Base-by-base conservation (phyloP, 169 alveolate genomes). In the Cryptosporidium viatorum region DNA sequence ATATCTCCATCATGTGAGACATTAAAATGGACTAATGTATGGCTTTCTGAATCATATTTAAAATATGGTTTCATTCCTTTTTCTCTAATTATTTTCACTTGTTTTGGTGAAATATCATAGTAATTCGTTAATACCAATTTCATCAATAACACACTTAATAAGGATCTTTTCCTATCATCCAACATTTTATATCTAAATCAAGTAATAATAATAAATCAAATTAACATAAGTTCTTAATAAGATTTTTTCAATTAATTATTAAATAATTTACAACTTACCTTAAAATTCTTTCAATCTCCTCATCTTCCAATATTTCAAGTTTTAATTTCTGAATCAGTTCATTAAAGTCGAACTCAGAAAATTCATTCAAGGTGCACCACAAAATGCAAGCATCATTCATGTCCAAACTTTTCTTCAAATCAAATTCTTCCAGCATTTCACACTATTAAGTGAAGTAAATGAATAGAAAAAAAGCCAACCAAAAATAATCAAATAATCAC, bases 1-100 rank as follows among this genome's bases (percentile, higher is more conserved):
- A 85, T 18, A 29, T 85, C 92, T 12, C 39, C 48, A 74, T 85
- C 92, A 69, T 85, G 92, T 5, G 80, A 65, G 5, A 85, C 74
- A 39, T 85, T 85, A 31, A 85, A 85, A 51, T 69, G 48, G 12
- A 85, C 14, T 12, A 12, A 16, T n/a, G 18, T 3, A 16, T 71
- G 31, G n/a, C 37, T 18, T 9, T 35, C 59, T 5, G 55, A 26
- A 0, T 33, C 45, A 18, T 18, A 41, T 18, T 41, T 29, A 65
- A 37, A 23, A 65, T 62, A 62, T 16, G 89, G 89, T 18, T 80
- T 80, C 29, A 39, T 23, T 0, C 86, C 85, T 31, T 71, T 51
- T 23, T 31, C 33, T 9, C 92, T 35, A 41, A 59, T 48, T 60
- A 85, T 69, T 31, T 69, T 74, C 14, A 80, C 58, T 37, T 80